Evolutionary conservation across 2,329 filamentous ascomycete genomes (phyloP).

Genomic region (Macrophomina phaseolina): DNA sequence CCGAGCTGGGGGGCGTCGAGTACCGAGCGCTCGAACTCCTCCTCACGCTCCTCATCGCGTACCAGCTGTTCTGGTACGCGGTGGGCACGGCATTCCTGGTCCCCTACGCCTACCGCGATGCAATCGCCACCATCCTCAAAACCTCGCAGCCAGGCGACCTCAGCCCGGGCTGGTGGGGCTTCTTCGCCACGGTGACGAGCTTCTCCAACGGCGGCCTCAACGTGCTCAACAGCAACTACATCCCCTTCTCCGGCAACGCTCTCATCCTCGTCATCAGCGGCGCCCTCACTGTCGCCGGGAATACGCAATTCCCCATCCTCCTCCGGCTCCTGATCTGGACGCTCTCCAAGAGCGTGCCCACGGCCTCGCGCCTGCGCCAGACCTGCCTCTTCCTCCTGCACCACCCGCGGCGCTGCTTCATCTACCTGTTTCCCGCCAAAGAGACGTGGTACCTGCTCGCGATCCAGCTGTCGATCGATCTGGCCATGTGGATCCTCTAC

Average conservation of each 20-base stretch:
- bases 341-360: constrained; percentile 43
- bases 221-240: constrained; percentile 36
- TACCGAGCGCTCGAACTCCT: constrained; percentile 42
- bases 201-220: constrained; percentile 43
- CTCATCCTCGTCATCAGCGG: constrained; percentile 57
- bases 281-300: constrained; percentile 66
- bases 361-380: constrained; percentile 31
- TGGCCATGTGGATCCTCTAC: constrained; percentile 69
- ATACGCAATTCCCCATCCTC: constrained; percentile 70
- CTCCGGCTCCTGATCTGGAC: constrained; percentile 65
- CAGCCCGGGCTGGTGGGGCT: constrained; percentile 39
- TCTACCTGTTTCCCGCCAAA: constrained; percentile 66
- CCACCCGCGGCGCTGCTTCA: constrained; percentile 62
- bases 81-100: constrained; percentile 30
- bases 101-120: constrained; percentile 30
- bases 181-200: constrained; percentile 39
- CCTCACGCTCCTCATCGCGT: constrained; percentile 31
- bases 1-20: constrained; percentile 51
- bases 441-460: constrained; percentile 71
- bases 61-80: constrained; percentile 40
- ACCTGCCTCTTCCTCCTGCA: constrained; percentile 45
- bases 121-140: constrained; percentile 20
- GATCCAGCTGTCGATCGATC: constrained; percentile 65
- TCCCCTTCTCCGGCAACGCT: constrained; percentile 48
- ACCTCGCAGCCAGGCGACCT: constrained; percentile 34